phyloP scores from a whole-genome alignment of 2,329 filamentous ascomycete species.

The Fusarium acutatum region DNA sequence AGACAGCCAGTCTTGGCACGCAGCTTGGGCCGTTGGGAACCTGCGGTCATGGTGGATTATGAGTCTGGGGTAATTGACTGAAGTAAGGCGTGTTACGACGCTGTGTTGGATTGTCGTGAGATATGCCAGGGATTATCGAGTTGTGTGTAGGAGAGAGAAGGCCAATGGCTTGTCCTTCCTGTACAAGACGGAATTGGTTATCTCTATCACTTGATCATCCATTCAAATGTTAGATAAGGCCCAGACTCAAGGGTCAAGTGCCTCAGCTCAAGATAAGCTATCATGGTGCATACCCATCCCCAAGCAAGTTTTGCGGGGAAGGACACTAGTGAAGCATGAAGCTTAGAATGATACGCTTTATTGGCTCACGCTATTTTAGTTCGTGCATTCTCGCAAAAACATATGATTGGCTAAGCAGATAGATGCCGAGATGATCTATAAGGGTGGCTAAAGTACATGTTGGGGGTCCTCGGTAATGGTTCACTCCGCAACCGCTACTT shows the following conservation, averaged over 20 bases:
- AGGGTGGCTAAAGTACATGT: neutral
- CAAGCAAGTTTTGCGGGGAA: neutral
- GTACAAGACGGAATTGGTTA: fast-evolving
- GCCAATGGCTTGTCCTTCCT: neutral
- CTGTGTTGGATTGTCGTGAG: neutral
- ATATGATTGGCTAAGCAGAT: neutral
- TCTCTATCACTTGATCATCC: neutral
- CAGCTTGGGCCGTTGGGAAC: neutral
- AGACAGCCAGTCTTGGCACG: neutral
- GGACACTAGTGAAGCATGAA: neutral
- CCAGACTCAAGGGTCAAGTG: neutral
- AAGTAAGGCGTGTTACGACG: fast-evolving
- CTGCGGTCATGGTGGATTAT: neutral
- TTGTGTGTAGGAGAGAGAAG: neutral
- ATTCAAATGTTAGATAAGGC: neutral
- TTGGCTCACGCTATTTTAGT: neutral
- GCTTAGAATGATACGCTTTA: neutral
- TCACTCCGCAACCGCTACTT: neutral
- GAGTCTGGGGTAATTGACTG: neutral
- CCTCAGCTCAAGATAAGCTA: neutral
- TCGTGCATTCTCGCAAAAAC: neutral
- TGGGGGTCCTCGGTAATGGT: neutral
- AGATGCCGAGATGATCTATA: neutral
- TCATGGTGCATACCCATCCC: neutral
- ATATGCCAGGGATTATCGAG: neutral